Base-by-base conservation (phyloP, 768 basidiomycete genomes). In the Leucosporidium yakuticum region DNA sequence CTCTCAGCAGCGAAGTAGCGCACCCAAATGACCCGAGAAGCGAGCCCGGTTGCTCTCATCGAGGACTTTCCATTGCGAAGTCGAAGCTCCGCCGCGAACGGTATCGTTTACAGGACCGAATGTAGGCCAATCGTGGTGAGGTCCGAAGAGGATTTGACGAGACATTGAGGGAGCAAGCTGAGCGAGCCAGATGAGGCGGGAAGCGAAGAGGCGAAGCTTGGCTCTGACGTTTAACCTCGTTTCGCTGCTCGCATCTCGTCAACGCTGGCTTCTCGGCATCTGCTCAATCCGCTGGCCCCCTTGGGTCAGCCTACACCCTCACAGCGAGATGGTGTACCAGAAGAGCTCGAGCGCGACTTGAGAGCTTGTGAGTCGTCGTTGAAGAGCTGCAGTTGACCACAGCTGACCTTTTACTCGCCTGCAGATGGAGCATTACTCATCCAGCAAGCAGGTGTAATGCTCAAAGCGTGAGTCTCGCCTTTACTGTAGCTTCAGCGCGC, bases 371-470 rank as follows among this genome's bases (percentile, higher is more conserved):
- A 44, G 74, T 31, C 39, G 8, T 15, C 14, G 8, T 44, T 15
- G 11, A 8, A 15, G 39, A 36, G 39, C 39, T 44, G 39, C 14
- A 44, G 8, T 44, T 15, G 39, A 44, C 11, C 14, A 31, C 9
- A 44, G 56, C 56, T 32, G 50, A 60, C 4, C 0, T 0, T 0
- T 1, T 9, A 3, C n/a, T 23, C 9, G 12, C 6, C 15, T 17
- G 6, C 67, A 75, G 75, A 87, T 74, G 96, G 94, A 3, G 95
- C 92, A 79, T 91, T 93, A 80, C 82, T 98, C 68, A 92, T 99
- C 27, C 91, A 97, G 76, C 88, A 96, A 80, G 92, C 94, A 5
- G 96, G 96, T 44, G 84, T 92, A 54, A 83, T 98, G 64, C 82
- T 97, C 73, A 87, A 88, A 77, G 88, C 95, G 95, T 96, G 76